These are phyloP conservation scores for Glarea lozoyensis DNA, from an alignment of 495 filamentous ascomycete species.

Conservation along the genomic window DNA sequence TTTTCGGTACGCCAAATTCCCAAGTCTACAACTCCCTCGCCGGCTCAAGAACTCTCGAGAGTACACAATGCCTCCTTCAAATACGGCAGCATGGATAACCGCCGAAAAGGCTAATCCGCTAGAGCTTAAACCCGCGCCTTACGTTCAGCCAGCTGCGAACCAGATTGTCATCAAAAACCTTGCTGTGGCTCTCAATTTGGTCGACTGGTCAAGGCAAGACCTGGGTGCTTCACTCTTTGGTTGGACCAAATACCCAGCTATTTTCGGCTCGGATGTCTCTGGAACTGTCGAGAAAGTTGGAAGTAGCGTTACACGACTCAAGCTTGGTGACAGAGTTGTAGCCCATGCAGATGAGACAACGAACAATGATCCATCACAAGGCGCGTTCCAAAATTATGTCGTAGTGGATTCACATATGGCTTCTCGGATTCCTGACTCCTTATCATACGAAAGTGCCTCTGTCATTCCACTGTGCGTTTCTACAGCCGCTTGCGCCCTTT, in stretches of 20 bases:
- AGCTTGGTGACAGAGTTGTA: conserved; percentile 34
- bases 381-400: not conserved
- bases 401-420: not conserved
- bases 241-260: conserved; percentile 30
- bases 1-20: too few relatives aligned
- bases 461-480: conserved; percentile 33
- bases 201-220: not conserved
- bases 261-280: conserved; percentile 44
- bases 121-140: not conserved
- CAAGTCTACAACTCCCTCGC: too few relatives aligned
- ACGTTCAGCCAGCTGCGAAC: not conserved
- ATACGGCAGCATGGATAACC: too few relatives aligned
- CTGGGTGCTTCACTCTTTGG: not conserved
- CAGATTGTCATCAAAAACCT: conserved; percentile 3
- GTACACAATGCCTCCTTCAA: too few relatives aligned
- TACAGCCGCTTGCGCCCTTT: conserved; percentile 33
- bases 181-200: conserved; percentile 2
- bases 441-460: conserved; percentile 25
- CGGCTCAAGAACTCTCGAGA: too few relatives aligned
- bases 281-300: conserved; percentile 43
- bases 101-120: too few relatives aligned
- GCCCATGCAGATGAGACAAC: not conserved
- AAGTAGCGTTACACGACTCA: conserved; percentile 30
- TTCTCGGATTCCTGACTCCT: conserved; percentile 25
- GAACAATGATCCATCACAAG: conserved; percentile 3